Conservation (phyloP, 495 filamentous ascomycete species). For the Lasiosphaeria miniovina region DNA sequence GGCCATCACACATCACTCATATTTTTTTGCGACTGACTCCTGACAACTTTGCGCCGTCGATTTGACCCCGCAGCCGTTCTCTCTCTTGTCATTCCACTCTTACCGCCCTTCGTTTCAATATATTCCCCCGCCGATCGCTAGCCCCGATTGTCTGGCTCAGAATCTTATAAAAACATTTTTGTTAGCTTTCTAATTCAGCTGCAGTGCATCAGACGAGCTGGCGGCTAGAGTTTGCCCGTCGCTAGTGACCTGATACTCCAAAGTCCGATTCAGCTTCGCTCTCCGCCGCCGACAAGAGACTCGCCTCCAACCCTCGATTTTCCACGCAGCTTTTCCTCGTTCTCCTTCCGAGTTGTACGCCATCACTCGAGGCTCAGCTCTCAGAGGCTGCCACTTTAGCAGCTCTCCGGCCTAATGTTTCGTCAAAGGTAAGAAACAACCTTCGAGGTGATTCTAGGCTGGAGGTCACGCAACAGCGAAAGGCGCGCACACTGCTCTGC, state of each 20-base stretch:
- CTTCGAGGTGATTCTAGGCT: too few relatives aligned
- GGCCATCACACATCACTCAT: conserved; percentile 12
- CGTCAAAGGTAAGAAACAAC: conserved; percentile 33
- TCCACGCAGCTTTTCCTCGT: conserved; percentile 1
- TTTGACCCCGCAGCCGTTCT: not conserved
- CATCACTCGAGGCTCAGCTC: not conserved
- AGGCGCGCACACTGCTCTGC: not conserved
- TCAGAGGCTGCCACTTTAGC: not conserved
- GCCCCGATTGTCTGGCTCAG: not conserved
- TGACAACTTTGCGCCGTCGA: conserved; percentile 5
- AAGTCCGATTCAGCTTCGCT: conserved; percentile 4
- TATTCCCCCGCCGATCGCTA: conserved; percentile 3
- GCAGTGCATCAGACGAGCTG: conserved; percentile 4
- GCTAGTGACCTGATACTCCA: not conserved
- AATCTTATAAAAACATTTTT: not conserved
- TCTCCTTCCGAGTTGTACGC: not conserved
- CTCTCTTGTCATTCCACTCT: conserved; percentile 7
- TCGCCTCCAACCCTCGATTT: not conserved
- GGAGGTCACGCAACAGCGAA: too few relatives aligned
- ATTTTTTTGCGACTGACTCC: conserved; percentile 13
- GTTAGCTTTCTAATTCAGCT: not conserved
- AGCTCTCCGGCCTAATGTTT: conserved; percentile 33
- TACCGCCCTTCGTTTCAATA: conserved; percentile 17
- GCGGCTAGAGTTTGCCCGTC: not conserved
- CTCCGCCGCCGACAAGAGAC: conserved; percentile 6